Evolutionary conservation across 257 asterid genomes (phyloP).

Genomic region (Asclepias syriaca): DNA sequence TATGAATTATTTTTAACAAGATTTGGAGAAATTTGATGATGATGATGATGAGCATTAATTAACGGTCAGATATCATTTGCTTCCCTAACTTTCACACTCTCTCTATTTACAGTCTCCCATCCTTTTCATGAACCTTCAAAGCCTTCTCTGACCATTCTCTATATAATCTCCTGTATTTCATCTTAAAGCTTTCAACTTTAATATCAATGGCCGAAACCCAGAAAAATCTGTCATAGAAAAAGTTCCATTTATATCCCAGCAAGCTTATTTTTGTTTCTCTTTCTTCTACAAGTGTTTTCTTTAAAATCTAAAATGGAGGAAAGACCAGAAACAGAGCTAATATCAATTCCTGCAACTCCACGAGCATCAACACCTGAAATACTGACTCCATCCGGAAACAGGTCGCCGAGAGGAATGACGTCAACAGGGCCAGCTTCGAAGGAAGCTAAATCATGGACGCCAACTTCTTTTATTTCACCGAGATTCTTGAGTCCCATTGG

Average conservation of each 20-base stretch:
- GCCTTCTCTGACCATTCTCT: neutral
- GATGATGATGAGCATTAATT: neutral
- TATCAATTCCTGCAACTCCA: conserved; percentile 98
- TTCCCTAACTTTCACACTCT: conserved; percentile 16
- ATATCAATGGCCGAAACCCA: neutral
- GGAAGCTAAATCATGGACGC: conserved; percentile 88
- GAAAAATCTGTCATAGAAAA: neutral
- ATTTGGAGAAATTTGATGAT: too few relatives aligned
- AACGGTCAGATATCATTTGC: conserved; percentile 22
- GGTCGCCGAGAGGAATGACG: conserved; percentile 64
- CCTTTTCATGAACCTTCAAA: neutral
- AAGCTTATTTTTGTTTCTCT: too few relatives aligned
- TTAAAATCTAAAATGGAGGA: conserved; percentile 55
- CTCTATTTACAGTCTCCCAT: neutral
- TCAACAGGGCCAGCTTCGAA: conserved; percentile 36
- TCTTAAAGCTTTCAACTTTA: neutral
- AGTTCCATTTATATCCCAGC: neutral
- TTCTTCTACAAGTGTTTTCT: neutral
- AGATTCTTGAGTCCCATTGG: conserved; percentile 96
- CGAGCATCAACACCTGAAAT: conserved; percentile 96
- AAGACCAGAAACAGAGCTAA: conserved; percentile 87
- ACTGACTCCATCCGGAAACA: conserved; percentile 75
- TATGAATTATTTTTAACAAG: too few relatives aligned
- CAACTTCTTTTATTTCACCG: conserved; percentile 90
- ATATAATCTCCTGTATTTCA: conserved; percentile 17